phyloP scores from a whole-genome alignment of 2,329 filamentous ascomycete species.

The Claviceps arundinis region DNA sequence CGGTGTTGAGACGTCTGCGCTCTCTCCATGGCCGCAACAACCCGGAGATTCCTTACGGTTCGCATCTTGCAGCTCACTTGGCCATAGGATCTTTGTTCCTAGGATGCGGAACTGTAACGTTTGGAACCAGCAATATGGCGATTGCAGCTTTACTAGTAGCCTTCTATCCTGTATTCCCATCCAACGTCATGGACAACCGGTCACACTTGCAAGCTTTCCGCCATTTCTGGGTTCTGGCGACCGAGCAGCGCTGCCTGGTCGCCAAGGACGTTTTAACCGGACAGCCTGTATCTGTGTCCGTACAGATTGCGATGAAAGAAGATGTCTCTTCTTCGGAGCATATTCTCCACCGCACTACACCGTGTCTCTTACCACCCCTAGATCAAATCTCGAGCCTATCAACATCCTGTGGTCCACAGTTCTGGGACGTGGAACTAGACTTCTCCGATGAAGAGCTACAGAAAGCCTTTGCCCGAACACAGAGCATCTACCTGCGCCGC shows the following conservation, averaged over 20 bases:
- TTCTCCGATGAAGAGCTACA: conserved; percentile 53
- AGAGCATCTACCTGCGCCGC: conserved; percentile 61
- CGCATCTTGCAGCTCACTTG: conserved; percentile 83
- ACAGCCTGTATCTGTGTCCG: conserved; percentile 60
- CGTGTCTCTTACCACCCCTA: conserved; percentile 51
- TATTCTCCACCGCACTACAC: conserved; percentile 33
- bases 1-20: conserved; percentile 72
- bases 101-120: conserved; percentile 82
- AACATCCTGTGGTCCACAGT: conserved; percentile 48
- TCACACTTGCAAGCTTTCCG: conserved; percentile 92
- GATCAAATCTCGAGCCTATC: conserved; percentile 45
- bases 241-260: conserved; percentile 78
- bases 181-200: conserved; percentile 80
- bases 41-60: conserved; percentile 76
- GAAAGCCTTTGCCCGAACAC: conserved; percentile 48
- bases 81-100: conserved; percentile 85
- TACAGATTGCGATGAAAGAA: conserved; percentile 48
- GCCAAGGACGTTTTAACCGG: conserved; percentile 76
- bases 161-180: conserved; percentile 89
- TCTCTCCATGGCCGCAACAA: conserved; percentile 81
- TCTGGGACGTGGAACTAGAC: conserved; percentile 73
- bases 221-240: conserved; percentile 92
- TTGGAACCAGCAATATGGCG: conserved; percentile 77
- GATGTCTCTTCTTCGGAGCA: conserved; percentile 22
- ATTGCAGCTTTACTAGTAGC: conserved; percentile 76